A percentile compares a stretch with the other conserved stretches of the same genome.
These are phyloP conservation scores for Singerocomus inundabilis DNA, from an alignment of 1,284 basidiomycete species.

Conservation along the genomic window DNA sequence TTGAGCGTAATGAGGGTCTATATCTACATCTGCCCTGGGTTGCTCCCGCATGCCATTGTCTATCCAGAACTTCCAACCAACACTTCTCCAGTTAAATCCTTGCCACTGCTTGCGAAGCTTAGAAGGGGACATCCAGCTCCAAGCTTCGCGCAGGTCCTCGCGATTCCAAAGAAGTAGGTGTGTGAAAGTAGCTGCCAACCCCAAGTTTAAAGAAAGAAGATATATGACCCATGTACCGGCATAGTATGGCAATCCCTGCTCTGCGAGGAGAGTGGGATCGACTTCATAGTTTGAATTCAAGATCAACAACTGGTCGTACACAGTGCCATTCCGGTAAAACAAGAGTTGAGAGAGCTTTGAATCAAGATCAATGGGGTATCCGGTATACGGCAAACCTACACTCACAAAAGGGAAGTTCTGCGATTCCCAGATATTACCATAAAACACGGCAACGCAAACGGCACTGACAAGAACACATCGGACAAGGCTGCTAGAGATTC, in stretches of 20 bases:
- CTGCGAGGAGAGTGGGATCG: conserved; percentile 41
- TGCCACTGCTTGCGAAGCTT: conserved; percentile 26
- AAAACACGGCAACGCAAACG: conserved; percentile 43
- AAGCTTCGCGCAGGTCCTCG: conserved; percentile 42
- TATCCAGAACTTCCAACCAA: conserved; percentile 47
- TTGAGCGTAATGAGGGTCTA: conserved; percentile 54
- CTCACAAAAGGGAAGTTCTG: conserved; percentile 48
- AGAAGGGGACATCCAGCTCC: conserved; percentile 41
- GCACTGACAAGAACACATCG: conserved; percentile 31
- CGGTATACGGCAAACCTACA: background rate
- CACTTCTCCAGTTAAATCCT: conserved; percentile 22
- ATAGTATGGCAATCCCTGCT: conserved; percentile 42
- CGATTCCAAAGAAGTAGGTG: conserved; percentile 54
- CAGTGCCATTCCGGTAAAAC: conserved; percentile 49
- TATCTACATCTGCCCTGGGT: conserved; percentile 27
- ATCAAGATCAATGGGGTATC: background rate
- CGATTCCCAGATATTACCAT: conserved; percentile 48
- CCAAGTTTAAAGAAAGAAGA: conserved; percentile 31
- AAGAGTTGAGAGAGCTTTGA: conserved; percentile 46
- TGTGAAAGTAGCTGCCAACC: conserved; percentile 47
- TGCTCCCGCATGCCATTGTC: conserved; percentile 39
- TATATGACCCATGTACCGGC: conserved; percentile 41
- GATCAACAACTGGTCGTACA: conserved; percentile 47
- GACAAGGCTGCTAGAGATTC: background rate
- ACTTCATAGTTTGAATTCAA: conserved; percentile 49